These are phyloP conservation scores for Goffeauzyma gilvescens DNA, from an alignment of 768 basidiomycete genomes.

Conservation along the genomic window DNA sequence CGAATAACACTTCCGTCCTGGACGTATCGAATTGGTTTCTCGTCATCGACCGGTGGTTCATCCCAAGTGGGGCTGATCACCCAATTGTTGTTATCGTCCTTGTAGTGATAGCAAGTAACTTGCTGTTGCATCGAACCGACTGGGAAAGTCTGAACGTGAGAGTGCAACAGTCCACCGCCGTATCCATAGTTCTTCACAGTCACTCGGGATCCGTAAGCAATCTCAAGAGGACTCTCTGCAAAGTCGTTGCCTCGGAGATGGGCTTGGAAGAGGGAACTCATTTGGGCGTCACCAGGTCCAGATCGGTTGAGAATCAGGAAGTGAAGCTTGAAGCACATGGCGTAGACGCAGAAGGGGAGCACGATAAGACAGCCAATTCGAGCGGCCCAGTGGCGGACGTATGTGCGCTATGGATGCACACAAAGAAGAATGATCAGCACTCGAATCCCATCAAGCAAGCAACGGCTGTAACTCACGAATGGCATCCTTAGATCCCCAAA, in stretches of 20 bases:
- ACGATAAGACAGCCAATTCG: constrained; percentile 68
- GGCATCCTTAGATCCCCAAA: constrained; percentile 90
- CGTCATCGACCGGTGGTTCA: constrained; percentile 47
- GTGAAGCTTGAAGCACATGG: constrained; percentile 86
- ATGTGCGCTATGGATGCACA: constrained; percentile 49
- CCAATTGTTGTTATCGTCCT: constrained; percentile 95
- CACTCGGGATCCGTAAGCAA: constrained; percentile 73
- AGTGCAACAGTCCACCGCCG: constrained; percentile 90
- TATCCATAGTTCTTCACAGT: constrained; percentile 95
- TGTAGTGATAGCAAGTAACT: constrained; percentile 98
- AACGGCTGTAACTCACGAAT: constrained; percentile 40
- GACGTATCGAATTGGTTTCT: constrained; percentile 44
- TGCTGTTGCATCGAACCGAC: constrained; percentile 84
- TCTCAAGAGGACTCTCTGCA: constrained; percentile 68
- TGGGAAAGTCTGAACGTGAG: constrained; percentile 88
- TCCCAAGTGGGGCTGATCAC: constrained; percentile 62
- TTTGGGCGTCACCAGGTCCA: constrained; percentile 92
- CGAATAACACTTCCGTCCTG: constrained; percentile 59
- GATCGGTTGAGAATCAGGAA: constrained; percentile 85
- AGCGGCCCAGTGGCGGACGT: constrained; percentile 77
- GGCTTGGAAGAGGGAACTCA: constrained; percentile 97
- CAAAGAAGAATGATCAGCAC: too few species aligned
- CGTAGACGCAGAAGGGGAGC: constrained; percentile 78
- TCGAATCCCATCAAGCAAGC: not conserved
- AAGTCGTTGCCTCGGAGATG: constrained; percentile 90